Percentiles rank a stretch among this genome's conserved stretches.
Conservation (phyloP, 208 protist species). For the Zelonia costaricensis region DNA sequence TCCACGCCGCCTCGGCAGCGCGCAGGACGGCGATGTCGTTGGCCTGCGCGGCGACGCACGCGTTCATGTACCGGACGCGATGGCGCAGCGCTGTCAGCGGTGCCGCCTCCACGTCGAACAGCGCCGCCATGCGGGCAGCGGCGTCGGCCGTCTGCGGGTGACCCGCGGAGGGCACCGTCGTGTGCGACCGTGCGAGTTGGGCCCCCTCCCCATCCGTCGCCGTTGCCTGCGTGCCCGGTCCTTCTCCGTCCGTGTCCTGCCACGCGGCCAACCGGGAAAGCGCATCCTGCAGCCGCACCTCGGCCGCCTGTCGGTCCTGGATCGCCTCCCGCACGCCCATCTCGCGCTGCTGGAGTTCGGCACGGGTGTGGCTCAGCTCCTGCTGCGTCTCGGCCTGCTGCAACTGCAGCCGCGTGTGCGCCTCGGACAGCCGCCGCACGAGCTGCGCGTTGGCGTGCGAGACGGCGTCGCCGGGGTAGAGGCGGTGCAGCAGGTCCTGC, state of each 20-base stretch:
- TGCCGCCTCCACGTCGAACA: constrained; percentile 19
- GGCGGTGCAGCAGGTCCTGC: constrained; percentile 45
- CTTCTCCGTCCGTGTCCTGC: constrained; percentile 2
- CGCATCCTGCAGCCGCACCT: constrained; percentile 42
- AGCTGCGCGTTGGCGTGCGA: constrained; percentile 36
- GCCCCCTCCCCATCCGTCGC: not conserved
- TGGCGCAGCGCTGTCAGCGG: constrained; percentile 17
- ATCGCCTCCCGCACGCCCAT: constrained; percentile 29
- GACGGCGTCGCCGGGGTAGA: constrained; percentile 62
- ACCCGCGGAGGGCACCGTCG: not conserved
- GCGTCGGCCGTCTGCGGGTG: not conserved
- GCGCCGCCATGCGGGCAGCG: constrained; percentile 4
- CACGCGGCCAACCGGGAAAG: constrained; percentile 17
- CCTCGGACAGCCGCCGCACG: constrained; percentile 11
- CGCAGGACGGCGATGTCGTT: constrained; percentile 43
- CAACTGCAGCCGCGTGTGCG: constrained; percentile 18
- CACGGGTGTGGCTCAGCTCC: constrained; percentile 21
- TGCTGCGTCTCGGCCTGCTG: constrained; percentile 23
- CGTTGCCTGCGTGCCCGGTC: not conserved
- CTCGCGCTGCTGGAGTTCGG: constrained; percentile 20
- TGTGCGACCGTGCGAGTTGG: not conserved
- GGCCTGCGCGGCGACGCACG: constrained; percentile 39
- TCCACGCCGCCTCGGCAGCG: constrained; percentile 43
- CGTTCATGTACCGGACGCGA: constrained; percentile 28
- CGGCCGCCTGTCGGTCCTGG: constrained; percentile 51